Conservation (phyloP, 2,329 filamentous ascomycete species). For the Dryadomyces quercus-mongolicae region DNA sequence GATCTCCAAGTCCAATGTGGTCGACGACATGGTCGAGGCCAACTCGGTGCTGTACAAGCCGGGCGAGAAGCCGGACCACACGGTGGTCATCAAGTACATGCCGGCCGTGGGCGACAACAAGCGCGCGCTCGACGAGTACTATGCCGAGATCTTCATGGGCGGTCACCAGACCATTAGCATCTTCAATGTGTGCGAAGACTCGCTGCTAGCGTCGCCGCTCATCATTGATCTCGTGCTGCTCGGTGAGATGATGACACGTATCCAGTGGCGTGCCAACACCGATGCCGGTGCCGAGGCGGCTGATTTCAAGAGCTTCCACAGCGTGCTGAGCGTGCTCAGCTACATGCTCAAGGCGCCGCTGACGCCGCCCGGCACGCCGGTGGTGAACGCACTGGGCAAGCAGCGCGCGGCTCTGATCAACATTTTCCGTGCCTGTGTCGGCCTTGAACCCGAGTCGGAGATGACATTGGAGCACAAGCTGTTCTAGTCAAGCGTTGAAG, state of each 20-base stretch:
- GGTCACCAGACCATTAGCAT: conserved; percentile 97
- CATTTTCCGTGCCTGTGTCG: conserved; percentile 96
- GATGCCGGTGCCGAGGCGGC: conserved; percentile 33
- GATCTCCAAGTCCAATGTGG: conserved; percentile 98
- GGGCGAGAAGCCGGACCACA: conserved; percentile 94
- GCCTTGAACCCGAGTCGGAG: conserved; percentile 92
- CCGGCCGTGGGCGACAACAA: conserved; percentile 98
- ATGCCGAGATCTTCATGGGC: conserved; percentile 97
- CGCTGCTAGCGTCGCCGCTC: conserved; percentile 83
- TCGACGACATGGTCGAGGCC: conserved; percentile 98
- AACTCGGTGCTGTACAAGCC: conserved; percentile 83
- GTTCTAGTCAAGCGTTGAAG: too few relatives aligned
- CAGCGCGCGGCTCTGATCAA: conserved; percentile 91
- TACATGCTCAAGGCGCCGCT: conserved; percentile 98
- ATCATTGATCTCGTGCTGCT: conserved; percentile 94
- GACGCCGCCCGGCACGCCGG: conserved; percentile 87
- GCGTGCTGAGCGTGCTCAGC: conserved; percentile 89
- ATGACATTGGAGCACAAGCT: conserved; percentile 99
- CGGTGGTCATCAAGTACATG: conserved; percentile 99
- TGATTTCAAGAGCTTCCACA: conserved; percentile 90
- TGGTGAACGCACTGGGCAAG: conserved; percentile 91
- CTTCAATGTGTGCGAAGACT: conserved; percentile 99
- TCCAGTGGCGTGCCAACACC: conserved; percentile 67
- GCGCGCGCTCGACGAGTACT: conserved; percentile 97
- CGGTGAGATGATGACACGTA: conserved; percentile 96